Evolutionary conservation across 2,329 filamentous ascomycete species (phyloP).

Genomic region (Fusarium sp.): DNA sequence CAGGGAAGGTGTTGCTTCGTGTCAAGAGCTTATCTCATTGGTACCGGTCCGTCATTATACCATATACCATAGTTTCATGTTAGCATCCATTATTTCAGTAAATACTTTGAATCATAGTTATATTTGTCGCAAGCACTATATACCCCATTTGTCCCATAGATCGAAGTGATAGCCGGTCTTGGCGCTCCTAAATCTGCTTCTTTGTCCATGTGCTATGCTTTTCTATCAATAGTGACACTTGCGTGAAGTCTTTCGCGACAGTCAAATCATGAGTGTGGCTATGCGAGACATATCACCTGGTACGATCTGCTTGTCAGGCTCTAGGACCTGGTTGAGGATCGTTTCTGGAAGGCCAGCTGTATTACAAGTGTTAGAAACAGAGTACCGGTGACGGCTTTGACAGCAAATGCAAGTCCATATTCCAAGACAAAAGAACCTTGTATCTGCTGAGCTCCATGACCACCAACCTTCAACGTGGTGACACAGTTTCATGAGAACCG

Average conservation of each 20-base stretch:
- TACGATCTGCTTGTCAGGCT: neutral
- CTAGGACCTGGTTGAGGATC: neutral
- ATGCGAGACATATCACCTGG: neutral
- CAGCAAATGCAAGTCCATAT: no score
- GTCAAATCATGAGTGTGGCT: neutral
- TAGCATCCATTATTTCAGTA: neutral
- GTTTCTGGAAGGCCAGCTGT: neutral
- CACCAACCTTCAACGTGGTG: neutral
- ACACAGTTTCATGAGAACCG: neutral
- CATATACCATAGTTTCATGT: neutral
- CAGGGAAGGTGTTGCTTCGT: accelerated
- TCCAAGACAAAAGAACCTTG: neutral
- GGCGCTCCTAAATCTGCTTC: neutral
- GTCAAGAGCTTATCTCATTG: accelerated
- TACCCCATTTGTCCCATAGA: accelerated
- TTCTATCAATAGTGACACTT: no score
- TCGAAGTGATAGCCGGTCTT: accelerated
- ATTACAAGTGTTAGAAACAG: accelerated
- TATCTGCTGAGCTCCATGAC: neutral
- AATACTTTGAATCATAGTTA: neutral
- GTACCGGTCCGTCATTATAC: neutral
- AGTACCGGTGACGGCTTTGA: accelerated
- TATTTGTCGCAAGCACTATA: neutral
- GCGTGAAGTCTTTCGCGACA: no score
- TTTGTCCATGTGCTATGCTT: no score